Conservation (phyloP, 2,329 filamentous ascomycete genomes). For the Aspergillus alliaceus region DNA sequence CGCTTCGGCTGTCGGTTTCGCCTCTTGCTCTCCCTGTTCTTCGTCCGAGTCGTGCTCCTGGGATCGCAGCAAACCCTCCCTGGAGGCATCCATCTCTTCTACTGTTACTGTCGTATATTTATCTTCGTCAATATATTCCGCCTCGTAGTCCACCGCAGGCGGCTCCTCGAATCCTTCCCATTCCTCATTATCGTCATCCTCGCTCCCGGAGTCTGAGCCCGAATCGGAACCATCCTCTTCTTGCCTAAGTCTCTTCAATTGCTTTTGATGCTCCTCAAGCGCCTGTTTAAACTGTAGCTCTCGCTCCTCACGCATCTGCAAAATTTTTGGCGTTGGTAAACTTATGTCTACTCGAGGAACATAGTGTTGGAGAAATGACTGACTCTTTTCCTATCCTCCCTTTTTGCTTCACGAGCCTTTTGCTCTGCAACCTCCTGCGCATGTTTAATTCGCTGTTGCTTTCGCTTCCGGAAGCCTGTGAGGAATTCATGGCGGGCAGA, state of each 20-base stretch:
- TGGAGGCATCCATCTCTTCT: constrained; percentile 79
- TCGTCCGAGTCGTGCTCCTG: constrained; percentile 31
- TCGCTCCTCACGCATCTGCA: constrained; percentile 78
- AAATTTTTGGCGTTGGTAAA: not conserved
- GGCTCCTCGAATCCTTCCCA: constrained; percentile 64
- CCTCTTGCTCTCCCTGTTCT: constrained; percentile 25
- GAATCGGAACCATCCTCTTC: constrained; percentile 31
- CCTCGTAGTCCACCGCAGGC: constrained; percentile 71
- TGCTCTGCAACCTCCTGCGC: constrained; percentile 80
- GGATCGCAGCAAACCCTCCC: constrained; percentile 67
- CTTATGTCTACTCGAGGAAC: not conserved
- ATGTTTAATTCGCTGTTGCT: constrained; percentile 77
- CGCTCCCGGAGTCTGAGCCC: constrained; percentile 26
- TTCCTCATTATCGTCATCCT: constrained; percentile 50
- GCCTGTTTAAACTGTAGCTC: constrained; percentile 80
- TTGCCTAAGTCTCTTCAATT: constrained; percentile 62
- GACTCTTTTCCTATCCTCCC: constrained; percentile 75
- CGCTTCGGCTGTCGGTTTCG: constrained; percentile 34
- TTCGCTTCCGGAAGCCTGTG: constrained; percentile 96
- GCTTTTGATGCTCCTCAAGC: constrained; percentile 70
- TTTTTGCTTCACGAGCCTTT: constrained; percentile 73
- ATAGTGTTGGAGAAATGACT: constrained; percentile 14
- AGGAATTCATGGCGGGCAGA: constrained; percentile 80
- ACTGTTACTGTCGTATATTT: constrained; percentile 93
- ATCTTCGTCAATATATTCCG: constrained; percentile 95